Evolutionary conservation across 495 filamentous ascomycete genomes (phyloP).

Genomic region (Sordaria brevicollis): DNA sequence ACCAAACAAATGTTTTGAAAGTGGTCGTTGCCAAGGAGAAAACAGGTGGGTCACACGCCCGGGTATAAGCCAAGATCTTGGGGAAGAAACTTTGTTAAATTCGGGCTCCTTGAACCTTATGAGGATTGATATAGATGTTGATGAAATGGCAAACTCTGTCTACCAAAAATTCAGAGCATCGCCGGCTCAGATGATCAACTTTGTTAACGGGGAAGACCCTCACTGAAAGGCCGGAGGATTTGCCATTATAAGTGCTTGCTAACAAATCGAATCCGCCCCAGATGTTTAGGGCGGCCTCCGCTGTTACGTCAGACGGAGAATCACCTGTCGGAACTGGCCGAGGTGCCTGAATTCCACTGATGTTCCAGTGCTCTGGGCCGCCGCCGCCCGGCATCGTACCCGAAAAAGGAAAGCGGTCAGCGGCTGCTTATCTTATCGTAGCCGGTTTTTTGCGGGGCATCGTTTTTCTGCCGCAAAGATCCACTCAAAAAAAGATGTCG

Average conservation of each 20-base stretch:
- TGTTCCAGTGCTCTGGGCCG: not conserved
- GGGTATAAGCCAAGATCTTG: not conserved
- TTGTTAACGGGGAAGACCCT: not conserved
- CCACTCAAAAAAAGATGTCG: constrained; percentile 11
- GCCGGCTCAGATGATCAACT: not conserved
- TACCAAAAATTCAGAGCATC: not conserved
- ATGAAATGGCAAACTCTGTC: not conserved
- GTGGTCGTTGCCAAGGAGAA: not conserved
- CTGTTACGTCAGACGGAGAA: not conserved
- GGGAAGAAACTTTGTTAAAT: not conserved
- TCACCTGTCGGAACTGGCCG: not conserved
- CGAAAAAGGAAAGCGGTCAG: not conserved
- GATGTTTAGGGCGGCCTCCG: not conserved
- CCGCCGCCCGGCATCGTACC: not conserved
- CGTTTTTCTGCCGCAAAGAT: constrained; percentile 17
- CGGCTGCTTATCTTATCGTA: constrained; percentile 14
- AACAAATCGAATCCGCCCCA: not conserved
- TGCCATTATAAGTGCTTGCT: not conserved
- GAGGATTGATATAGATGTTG: not conserved
- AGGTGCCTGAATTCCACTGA: not conserved
- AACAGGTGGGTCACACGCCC: not conserved
- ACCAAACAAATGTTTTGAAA: not conserved
- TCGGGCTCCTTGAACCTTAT: not conserved
- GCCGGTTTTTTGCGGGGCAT: constrained; percentile 11
- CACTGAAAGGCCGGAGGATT: not conserved